These are phyloP conservation scores for Pseudozyma sp. DNA, from an alignment of 1,284 basidiomycete species.

Conservation along the genomic window DNA sequence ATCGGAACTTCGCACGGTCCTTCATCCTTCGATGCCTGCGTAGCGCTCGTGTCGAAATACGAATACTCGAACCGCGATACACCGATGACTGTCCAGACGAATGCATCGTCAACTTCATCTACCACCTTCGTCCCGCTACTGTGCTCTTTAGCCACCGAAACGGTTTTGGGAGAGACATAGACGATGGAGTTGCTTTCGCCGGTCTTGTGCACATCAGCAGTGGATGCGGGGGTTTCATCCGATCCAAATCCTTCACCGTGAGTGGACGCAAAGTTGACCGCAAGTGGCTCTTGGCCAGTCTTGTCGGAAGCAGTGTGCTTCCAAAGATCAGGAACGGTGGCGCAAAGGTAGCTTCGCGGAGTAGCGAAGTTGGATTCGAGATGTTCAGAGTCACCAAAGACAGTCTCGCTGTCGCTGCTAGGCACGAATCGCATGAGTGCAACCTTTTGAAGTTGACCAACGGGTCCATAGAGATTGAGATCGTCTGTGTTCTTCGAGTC, in stretches of 20 bases:
- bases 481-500: slow-evolving; percentile 39
- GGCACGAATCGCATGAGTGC: slow-evolving; percentile 80
- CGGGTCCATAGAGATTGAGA: slow-evolving; percentile 77
- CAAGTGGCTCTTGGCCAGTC: slow-evolving; percentile 27
- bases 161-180: slow-evolving; percentile 79
- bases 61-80: slow-evolving; percentile 93
- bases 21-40: slow-evolving; percentile 79
- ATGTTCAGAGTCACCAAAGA: slow-evolving; percentile 47
- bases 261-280: slow-evolving; percentile 77
- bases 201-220: slow-evolving; percentile 72
- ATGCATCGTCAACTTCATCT: slow-evolving; percentile 91
- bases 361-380: slow-evolving; percentile 48
- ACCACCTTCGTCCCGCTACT: slow-evolving; percentile 75
- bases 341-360: slow-evolving; percentile 49
- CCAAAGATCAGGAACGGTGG: slow-evolving; percentile 20
- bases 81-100: slow-evolving; percentile 95
- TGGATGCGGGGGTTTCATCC: slow-evolving; percentile 28
- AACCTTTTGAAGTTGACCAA: slow-evolving; percentile 96
- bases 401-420: slow-evolving; percentile 35
- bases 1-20: slow-evolving; percentile 72
- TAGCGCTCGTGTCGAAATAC: slow-evolving; percentile 88
- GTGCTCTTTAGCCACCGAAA: slow-evolving; percentile 78
- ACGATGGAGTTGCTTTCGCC: slow-evolving; percentile 79
- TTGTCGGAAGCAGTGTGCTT: slow-evolving; percentile 19
- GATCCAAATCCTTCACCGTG: slow-evolving; percentile 84